Percentiles rank a stretch among this genome's conserved stretches.
phyloP scores from a whole-genome alignment of 1,284 basidiomycete genomes.

The Nidula niveotomentosa region DNA sequence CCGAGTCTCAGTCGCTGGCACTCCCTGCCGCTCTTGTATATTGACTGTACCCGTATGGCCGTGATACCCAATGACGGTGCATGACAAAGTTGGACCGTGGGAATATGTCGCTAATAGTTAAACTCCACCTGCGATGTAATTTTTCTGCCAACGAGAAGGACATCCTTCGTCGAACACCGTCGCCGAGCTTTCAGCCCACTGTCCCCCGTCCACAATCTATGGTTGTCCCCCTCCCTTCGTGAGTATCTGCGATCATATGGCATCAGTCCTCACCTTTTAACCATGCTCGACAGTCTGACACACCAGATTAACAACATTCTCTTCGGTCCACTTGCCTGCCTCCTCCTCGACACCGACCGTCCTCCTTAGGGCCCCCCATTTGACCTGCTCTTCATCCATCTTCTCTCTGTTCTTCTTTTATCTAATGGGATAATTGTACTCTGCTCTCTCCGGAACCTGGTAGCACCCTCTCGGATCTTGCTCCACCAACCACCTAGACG shows the following conservation, averaged over 20 bases:
- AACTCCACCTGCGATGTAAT: conserved; percentile 10
- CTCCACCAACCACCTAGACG: conserved; percentile 10
- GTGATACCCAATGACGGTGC: no score
- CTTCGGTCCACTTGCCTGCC: conserved; percentile 60
- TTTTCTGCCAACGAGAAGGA: no score
- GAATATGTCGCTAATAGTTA: no score
- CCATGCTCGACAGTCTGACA: conserved; percentile 32
- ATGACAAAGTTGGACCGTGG: no score
- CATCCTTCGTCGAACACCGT: no score
- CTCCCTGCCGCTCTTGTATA: no score
- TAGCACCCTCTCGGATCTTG: conserved; percentile 11
- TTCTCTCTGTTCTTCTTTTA: conserved; percentile 19
- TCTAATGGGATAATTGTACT: conserved; percentile 68
- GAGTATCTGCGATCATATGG: conserved; percentile 9
- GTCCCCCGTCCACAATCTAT: conserved; percentile 40
- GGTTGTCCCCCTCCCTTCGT: conserved; percentile 43
- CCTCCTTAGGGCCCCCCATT: conserved; percentile 60
- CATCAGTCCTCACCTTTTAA: conserved; percentile 1
- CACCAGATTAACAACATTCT: conserved; percentile 57
- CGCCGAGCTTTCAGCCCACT: neutral
- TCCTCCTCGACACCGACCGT: conserved; percentile 67
- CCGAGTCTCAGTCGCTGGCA: no score
- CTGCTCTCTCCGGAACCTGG: conserved; percentile 29
- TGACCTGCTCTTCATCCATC: conserved; percentile 10
- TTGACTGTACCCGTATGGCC: no score